Percentiles rank a stretch among this genome's conserved stretches.
phyloP scores from a whole-genome alignment of 2,329 filamentous ascomycete species.

The Chaetomiaceae sp. region DNA sequence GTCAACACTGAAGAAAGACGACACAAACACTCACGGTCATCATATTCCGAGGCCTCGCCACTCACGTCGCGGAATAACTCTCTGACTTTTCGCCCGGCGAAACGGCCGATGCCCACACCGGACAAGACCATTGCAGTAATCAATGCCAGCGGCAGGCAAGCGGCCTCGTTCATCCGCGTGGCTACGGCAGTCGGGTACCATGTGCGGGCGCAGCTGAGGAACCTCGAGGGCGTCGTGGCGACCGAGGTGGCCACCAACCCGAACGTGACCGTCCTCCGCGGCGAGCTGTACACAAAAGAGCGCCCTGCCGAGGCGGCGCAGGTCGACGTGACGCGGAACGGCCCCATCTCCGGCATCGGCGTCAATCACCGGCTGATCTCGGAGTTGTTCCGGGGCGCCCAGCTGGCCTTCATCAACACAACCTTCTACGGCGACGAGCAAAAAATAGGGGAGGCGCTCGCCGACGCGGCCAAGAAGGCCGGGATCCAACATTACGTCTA shows the following conservation, averaged over 20 bases:
- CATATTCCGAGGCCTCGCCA: slow-evolving; percentile 55
- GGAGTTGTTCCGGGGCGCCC: slow-evolving; percentile 73
- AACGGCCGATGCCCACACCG: slow-evolving; percentile 52
- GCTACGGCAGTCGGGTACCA: slow-evolving; percentile 89
- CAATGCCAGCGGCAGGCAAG: slow-evolving; percentile 92
- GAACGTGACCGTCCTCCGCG: slow-evolving; percentile 62
- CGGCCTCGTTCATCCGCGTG: slow-evolving; percentile 89
- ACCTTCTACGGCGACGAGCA: slow-evolving; percentile 95
- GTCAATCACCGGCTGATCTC: slow-evolving; percentile 68
- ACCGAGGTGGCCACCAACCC: slow-evolving; percentile 76
- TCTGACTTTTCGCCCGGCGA: slow-evolving; percentile 53
- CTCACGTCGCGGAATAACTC: slow-evolving; percentile 54
- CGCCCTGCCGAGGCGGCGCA: slow-evolving; percentile 42
- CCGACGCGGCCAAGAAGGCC: slow-evolving; percentile 79
- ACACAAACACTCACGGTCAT: slow-evolving; percentile 57
- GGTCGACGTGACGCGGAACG: slow-evolving; percentile 63
- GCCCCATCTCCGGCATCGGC: slow-evolving; percentile 54
- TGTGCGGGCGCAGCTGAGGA: slow-evolving; percentile 86
- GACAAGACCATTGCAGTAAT: slow-evolving; percentile 87
- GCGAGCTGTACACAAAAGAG: slow-evolving; percentile 56
- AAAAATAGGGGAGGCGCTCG: slow-evolving; percentile 78
- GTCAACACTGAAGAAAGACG: slow-evolving; percentile 30
- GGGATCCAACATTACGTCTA: slow-evolving; percentile 90
- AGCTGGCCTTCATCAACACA: slow-evolving; percentile 95
- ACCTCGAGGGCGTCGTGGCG: slow-evolving; percentile 79